Base-by-base conservation (phyloP, 2,329 filamentous ascomycete species). In the Cladophialophora exuberans region DNA sequence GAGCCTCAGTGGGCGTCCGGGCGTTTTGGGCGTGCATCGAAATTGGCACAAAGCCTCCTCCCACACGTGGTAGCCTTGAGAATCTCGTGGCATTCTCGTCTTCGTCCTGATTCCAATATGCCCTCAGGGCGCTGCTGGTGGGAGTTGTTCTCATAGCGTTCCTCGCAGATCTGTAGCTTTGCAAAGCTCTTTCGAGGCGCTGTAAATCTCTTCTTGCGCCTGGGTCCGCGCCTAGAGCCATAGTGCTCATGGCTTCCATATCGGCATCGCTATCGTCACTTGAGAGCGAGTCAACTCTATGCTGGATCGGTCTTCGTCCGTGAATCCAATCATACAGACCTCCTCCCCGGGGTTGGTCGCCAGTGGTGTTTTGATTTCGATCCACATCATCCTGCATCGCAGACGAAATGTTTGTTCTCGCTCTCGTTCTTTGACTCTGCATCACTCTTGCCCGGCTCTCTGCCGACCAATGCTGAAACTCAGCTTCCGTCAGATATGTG, bases 311-410 rank as follows among this genome's bases (percentile, higher is more conserved):
- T 13, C 3, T 15, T 38, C n/a, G 31, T 49, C 22, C 48, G 26
- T n/a, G 52, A n/a, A n/a, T 46, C 41, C 52, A 59, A 30, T 59
- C 56, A 33, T 59, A 59, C 7, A 59, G 56, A 17, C 52, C 52
- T 33, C 54, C 15, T n/a, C 44, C 30, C 4, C 22, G 17, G 15
- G 49, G 49, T 3, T 48, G 41, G 6, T 22, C 17, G 17, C 36
- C 51, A 25, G 41, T 53, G 10, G 55, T 52, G 6, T 38, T 36
- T 36, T 48, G 48, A 31, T 15, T 42, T 48, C 41, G 39, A 23
- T 38, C 25, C 6, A 18, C 28, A 20, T 20, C 45, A 28, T 30
- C 11, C 13, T 42, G 39, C 39, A 42, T 25, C 2, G 39, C 39
- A n/a, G 36, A n/a, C 6, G 46, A 35, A 15, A 11, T 5, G 18